These are phyloP conservation scores for Fusarium kyushuense DNA, from an alignment of 2,329 filamentous ascomycete genomes.

Conservation along the genomic window DNA sequence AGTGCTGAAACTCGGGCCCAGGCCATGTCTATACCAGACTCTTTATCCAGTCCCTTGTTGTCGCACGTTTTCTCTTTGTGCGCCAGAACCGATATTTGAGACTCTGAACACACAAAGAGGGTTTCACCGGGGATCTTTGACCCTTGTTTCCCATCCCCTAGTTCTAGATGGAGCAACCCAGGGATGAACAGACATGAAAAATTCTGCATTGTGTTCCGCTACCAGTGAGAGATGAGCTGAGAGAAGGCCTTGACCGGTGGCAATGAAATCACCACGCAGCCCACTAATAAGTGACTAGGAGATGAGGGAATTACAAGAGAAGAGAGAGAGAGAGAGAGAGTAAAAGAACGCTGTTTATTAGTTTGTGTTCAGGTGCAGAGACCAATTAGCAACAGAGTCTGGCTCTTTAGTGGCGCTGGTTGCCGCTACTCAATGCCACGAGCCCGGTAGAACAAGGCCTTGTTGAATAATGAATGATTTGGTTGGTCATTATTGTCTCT, in stretches of 20 bases:
- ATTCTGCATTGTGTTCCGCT: conserved; percentile 32
- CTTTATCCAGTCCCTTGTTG: conserved; percentile 25
- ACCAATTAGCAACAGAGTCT: conserved; percentile 3
- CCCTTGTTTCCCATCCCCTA: conserved; percentile 30
- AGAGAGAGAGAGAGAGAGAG: no score
- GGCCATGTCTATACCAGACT: conserved; percentile 21
- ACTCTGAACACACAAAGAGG: conserved; percentile 30
- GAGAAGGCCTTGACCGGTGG: conserved; percentile 16
- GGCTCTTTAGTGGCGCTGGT: conserved; percentile 20
- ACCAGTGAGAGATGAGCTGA: conserved; percentile 8
- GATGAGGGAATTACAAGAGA: conserved; percentile 40
- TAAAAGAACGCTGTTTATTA: conserved; percentile 17
- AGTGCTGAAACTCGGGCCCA: conserved; percentile 31
- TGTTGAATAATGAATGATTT: conserved; percentile 10
- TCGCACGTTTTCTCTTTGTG: conserved; percentile 26
- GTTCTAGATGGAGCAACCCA: conserved; percentile 14
- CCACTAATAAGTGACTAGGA: conserved; percentile 21
- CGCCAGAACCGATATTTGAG: conserved; percentile 21
- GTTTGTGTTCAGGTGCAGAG: conserved; percentile 1
- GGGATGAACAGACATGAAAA: conserved; percentile 13
- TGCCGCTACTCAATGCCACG: conserved; percentile 21
- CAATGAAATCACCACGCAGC: conserved; percentile 35
- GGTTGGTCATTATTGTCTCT: conserved; percentile 1
- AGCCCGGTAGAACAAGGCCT: conserved; percentile 10
- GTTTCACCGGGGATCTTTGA: conserved; percentile 33